Evolutionary conservation across 2,329 filamentous ascomycete species (phyloP).

Genomic region (Paecilomyces formosus): DNA sequence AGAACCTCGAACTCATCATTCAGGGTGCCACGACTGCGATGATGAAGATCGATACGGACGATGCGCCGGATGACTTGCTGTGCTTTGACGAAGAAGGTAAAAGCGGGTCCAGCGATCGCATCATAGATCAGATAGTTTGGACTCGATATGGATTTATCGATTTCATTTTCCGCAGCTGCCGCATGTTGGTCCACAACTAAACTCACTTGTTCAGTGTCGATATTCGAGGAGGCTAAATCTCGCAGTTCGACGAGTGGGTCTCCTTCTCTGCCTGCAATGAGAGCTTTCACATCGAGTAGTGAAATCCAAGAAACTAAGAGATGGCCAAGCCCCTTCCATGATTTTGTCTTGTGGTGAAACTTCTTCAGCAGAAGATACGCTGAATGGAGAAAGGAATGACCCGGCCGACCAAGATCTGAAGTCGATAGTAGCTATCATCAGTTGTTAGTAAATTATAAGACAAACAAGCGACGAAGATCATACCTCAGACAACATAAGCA

Average conservation of each 20-base stretch:
- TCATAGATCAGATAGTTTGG: constrained; percentile 24
- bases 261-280: constrained; percentile 28
- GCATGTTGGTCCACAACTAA: constrained; percentile 1
- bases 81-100: constrained; percentile 24
- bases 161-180: constrained; percentile 7
- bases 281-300: constrained; percentile 26
- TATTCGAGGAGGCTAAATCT: constrained; percentile 9
- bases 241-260: constrained; percentile 23
- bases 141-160: constrained; percentile 13
- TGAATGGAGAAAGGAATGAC: constrained; percentile 23
- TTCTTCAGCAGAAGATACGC: constrained; percentile 21
- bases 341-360: constrained; percentile 17
- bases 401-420: constrained; percentile 16
- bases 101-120: constrained; percentile 22
- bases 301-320: constrained; percentile 26
- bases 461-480: constrained; percentile 1
- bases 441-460: constrained; percentile 1
- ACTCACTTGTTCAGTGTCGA: not conserved
- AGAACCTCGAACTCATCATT: constrained; percentile 32
- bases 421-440: constrained; percentile 18
- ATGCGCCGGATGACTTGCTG: constrained; percentile 28
- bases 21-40: constrained; percentile 29
- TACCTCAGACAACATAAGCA: constrained; percentile 31
- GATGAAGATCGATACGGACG: constrained; percentile 28
- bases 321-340: constrained; percentile 21